Evolutionary conservation across 1,284 basidiomycete genomes (phyloP), one percentile per base, ranked within the genome.

Genomic region (Grifola frondosa): DNA sequence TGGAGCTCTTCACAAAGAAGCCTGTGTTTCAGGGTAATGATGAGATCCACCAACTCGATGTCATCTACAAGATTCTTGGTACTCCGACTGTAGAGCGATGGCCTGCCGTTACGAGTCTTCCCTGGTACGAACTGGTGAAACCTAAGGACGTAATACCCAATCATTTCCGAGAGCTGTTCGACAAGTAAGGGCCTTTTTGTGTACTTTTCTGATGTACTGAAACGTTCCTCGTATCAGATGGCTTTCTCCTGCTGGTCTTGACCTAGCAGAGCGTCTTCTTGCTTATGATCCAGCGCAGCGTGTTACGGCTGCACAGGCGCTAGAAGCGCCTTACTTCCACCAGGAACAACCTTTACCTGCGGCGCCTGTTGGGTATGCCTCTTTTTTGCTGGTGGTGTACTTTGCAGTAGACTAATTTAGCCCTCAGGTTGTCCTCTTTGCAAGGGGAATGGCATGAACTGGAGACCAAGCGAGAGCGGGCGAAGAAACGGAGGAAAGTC

Each of bases 101-200:
- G 97, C 81, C 89, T 0, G 83, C 78, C 5, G 72, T 97, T 21
- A 76, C 80, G 5, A 82, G 84, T 53, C 68, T 99, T 45, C 96
- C 97, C 3, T 99, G 97, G 97, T 99, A 91, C 64, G 97, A 99
- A 63, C 80, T 99, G n/a, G 86, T 98, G 37, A 91, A 93, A 62
- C 93, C 97, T 0, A 84, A 80, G 52, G 82, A 90, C 35, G 63
- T 69, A 15, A 67, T 91, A 12, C 76, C 80, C 24, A 85, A 88
- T 52, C 79, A 77, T 42, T 90, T 97, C 60, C 73, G 86, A 34
- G 81, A 88, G 35, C 66, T 84, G 22, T 95, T 96, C 61, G 74
- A 80, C 55, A 89, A 86, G 89, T 91, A 50, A 58, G 82, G 66
- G 25, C 16, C 32, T 49, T 23, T 15, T 24, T 31, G 17, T 26